Base-by-base conservation (phyloP, 441 rosid species). In the Pelargonium fulgidum region DNA sequence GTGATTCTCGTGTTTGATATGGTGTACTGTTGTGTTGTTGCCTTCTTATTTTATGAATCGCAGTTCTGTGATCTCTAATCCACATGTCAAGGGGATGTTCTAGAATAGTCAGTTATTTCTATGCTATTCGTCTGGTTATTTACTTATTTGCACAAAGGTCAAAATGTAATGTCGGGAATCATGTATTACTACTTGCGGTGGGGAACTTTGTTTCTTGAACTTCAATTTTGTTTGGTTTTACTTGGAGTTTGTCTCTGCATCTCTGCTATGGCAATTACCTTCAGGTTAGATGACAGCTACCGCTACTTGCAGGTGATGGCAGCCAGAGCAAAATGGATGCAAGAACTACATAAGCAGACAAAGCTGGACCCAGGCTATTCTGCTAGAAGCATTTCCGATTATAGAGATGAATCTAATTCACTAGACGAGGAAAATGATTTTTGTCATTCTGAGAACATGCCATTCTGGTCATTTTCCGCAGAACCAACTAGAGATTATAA, bases 301-400 rank as follows among this genome's bases (percentile, higher is more conserved):
- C 4, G 50, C 50, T 44, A 76, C 22, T 70, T 70, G 69, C 68
- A 88, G 90, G 86, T 88, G 64, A 76, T 83, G 83, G 87, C 83
- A 75, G 88, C 89, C 16, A 83, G 90, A 78, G 80, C 85, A 59
- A 73, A 81, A 82, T 88, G 93, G 93, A 88, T 88, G 93, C 80
- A 83, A 47, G 93, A 86, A 79, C 86, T 93, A 20, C 96, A 88
- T 47, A 88, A 80, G 76, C 83, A 84, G 69, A 88, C 79, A 42
- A 81, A 80, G 71, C 77, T 80, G 20, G 89, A 83, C 65, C 70
- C 67, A 11, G 82, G 79, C 56, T 84, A 81, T 81, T 72, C 50
- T 14, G 83, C 75, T 61, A 79, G 76, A 66, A 77, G 68, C 54
- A 59, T 45, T 58, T 82, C 70, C 76, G 66, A 74, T 41, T 36